Conservation (phyloP, 2,329 filamentous ascomycete species). For the Allantophomopsis cytisporea region DNA sequence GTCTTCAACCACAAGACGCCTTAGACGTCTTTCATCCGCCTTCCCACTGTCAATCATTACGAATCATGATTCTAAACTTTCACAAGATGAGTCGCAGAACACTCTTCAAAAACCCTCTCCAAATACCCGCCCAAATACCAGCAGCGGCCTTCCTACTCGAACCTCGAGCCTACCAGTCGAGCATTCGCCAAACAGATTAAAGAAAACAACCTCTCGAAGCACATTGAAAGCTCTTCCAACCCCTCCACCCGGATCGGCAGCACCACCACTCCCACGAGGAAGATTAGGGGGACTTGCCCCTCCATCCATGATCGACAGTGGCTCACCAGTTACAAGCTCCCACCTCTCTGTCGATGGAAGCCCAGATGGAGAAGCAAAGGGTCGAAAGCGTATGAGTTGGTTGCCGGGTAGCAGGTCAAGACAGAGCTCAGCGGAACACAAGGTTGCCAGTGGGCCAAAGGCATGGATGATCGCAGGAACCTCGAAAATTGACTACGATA, state of each 20-base stretch:
- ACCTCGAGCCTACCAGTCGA: not conserved
- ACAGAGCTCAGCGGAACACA: constrained; percentile 30
- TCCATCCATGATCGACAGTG: not conserved
- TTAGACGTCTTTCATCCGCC: not conserved
- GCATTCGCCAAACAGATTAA: not conserved
- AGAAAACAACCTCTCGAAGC: not conserved
- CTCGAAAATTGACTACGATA: constrained; percentile 40
- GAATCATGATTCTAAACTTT: not conserved
- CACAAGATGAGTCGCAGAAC: not conserved
- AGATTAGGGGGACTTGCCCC: not conserved
- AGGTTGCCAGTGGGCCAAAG: constrained; percentile 2
- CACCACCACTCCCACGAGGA: not conserved
- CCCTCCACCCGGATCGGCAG: not conserved
- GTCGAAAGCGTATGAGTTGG: constrained; percentile 25
- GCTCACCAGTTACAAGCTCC: not conserved
- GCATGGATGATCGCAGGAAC: constrained; percentile 43
- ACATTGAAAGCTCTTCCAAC: not conserved
- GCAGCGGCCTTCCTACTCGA: not conserved
- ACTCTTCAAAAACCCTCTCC: not conserved
- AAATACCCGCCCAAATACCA: not conserved
- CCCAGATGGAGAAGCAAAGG: not conserved
- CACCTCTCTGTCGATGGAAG: not conserved
- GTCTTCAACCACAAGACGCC: not conserved
- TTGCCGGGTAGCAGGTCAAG: constrained; percentile 36
- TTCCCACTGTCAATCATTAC: not conserved